Evolutionary conservation across 768 basidiomycete genomes (phyloP).

Genomic region (Pleurotus djamor): DNA sequence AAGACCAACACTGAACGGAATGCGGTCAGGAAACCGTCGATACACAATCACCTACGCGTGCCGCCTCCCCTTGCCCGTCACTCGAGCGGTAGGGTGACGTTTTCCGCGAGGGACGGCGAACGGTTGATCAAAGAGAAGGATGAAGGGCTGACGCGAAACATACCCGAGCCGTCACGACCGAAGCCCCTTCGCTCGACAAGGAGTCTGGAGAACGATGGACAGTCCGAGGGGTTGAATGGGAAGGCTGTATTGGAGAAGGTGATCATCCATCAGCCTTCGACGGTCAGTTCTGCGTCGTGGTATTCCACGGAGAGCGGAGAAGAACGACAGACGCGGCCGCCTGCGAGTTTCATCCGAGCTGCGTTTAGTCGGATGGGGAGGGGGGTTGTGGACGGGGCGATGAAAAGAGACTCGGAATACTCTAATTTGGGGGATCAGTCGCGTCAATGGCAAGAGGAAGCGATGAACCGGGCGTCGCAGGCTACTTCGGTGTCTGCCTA

Average conservation of each 20-base stretch:
- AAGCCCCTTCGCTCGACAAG: conserved; percentile 12
- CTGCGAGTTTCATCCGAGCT: conserved; percentile 31
- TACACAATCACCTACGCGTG: conserved; percentile 20
- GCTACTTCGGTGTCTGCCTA: conserved; percentile 2
- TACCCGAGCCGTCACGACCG: conserved; percentile 10
- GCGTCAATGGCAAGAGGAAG: not conserved
- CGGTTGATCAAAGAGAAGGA: conserved; percentile 9
- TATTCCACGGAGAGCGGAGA: conserved; percentile 29
- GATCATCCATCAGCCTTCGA: conserved; percentile 23
- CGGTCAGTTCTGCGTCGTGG: conserved; percentile 22
- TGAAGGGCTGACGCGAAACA: conserved; percentile 1
- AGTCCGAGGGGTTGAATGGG: not conserved
- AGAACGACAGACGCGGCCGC: conserved; percentile 21
- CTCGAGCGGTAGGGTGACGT: conserved; percentile 36
- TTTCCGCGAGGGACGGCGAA: conserved; percentile 20
- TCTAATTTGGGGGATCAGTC: conserved; percentile 3
- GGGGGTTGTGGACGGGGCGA: conserved; percentile 12
- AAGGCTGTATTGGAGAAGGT: conserved; percentile 5
- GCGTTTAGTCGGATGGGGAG: conserved; percentile 24
- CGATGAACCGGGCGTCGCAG: not conserved
- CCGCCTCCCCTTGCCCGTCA: conserved; percentile 21
- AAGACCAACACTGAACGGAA: conserved; percentile 42
- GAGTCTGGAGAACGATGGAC: conserved; percentile 7
- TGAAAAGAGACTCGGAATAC: conserved; percentile 12
- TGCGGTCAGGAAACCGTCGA: conserved; percentile 23